Percentiles rank a stretch among this genome's conserved stretches.
These are phyloP conservation scores for Wickerhamiella spandovensis DNA, from an alignment of 805 yeast species.

Conservation along the genomic window DNA sequence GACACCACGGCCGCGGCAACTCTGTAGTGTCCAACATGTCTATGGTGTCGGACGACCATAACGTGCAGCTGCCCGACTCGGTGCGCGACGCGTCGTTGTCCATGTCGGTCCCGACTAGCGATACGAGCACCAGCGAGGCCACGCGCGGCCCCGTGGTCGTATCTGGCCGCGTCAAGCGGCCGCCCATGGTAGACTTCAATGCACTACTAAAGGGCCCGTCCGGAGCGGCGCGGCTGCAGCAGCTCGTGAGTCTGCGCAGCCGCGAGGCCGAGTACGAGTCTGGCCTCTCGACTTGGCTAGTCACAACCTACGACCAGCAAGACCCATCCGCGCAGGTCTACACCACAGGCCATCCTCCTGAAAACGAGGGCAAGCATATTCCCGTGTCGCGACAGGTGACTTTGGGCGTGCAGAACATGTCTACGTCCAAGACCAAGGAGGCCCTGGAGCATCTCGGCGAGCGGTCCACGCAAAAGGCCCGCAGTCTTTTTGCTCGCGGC, in stretches of 20 bases:
- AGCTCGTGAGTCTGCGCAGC: constrained; percentile 20
- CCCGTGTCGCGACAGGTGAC: constrained; percentile 19
- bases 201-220: constrained; percentile 20
- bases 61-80: not conserved
- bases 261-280: constrained; percentile 24
- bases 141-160: constrained; percentile 3
- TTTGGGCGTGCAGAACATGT: constrained; percentile 12
- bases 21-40: not conserved
- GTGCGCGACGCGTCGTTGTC: not conserved
- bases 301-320: constrained; percentile 8
- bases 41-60: constrained; percentile 1
- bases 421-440: constrained; percentile 18
- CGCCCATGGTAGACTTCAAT: constrained; percentile 23
- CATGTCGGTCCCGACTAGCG: not conserved
- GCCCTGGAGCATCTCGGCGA: constrained; percentile 22
- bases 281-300: constrained; percentile 24
- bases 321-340: constrained; percentile 13
- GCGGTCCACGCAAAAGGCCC: constrained; percentile 22
- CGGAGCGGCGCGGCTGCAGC: constrained; percentile 19
- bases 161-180: constrained; percentile 18
- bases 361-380: constrained; percentile 14
- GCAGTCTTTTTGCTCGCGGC: constrained; percentile 24
- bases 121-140: not conserved
- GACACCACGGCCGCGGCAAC: not conserved
- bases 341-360: constrained; percentile 21